These are phyloP conservation scores for Chaetomium tenue DNA, from an alignment of 495 filamentous ascomycete species.

Conservation along the genomic window DNA sequence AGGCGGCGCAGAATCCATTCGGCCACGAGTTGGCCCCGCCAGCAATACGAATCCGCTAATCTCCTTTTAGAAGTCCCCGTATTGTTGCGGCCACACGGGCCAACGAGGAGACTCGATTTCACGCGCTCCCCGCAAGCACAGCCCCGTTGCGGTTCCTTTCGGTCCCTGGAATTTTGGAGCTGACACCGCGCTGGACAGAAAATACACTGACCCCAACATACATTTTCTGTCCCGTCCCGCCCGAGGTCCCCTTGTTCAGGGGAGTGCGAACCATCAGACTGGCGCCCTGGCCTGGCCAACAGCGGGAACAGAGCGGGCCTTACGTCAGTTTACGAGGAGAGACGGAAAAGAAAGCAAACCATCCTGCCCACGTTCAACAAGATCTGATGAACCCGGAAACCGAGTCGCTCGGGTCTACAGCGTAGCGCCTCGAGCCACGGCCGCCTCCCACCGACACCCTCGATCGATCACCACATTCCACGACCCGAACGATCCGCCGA, in stretches of 20 bases:
- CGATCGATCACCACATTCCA: neutral
- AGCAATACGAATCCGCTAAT: conserved; percentile 11
- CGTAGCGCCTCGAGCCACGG: conserved; percentile 5
- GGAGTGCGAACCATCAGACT: neutral
- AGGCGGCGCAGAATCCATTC: neutral
- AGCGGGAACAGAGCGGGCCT: conserved; percentile 11
- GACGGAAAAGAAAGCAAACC: neutral
- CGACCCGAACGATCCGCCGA: conserved; percentile 3
- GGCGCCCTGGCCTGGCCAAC: conserved; percentile 7
- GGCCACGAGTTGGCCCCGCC: neutral
- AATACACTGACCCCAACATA: neutral
- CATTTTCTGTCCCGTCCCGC: conserved; percentile 4
- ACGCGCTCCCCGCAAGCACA: conserved; percentile 12
- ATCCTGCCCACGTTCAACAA: neutral
- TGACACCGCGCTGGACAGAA: neutral
- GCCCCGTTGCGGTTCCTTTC: neutral
- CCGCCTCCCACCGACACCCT: neutral
- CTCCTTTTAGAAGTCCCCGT: neutral
- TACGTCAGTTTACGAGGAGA: conserved; percentile 15
- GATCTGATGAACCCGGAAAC: conserved; percentile 9
- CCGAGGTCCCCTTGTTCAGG: neutral
- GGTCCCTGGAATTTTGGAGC: neutral
- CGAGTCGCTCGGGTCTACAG: conserved; percentile 4
- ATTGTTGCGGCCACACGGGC: conserved; percentile 7
- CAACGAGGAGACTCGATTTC: conserved; percentile 7